Percentiles rank a stretch among this genome's conserved stretches.
Conservation (phyloP, 495 filamentous ascomycete species). For the Hypomontagnella monticulosa region DNA sequence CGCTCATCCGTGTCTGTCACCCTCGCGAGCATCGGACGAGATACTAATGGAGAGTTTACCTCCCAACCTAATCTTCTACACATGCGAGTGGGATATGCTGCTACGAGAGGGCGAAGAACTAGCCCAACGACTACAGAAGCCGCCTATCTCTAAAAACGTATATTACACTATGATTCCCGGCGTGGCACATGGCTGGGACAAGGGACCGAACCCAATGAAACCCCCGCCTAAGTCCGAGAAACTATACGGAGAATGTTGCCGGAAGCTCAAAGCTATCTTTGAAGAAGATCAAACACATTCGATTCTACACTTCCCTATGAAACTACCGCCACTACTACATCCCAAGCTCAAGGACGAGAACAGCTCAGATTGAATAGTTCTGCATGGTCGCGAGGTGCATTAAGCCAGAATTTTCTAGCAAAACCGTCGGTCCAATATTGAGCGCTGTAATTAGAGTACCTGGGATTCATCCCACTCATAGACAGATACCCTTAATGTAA, state of each 20-base stretch:
- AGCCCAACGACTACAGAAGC: constrained; percentile 63
- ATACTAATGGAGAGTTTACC: constrained; percentile 56
- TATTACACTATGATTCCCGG: constrained; percentile 75
- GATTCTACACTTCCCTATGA: constrained; percentile 15
- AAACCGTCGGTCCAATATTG: not conserved
- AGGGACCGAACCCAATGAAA: constrained; percentile 80
- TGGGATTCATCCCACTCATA: not conserved
- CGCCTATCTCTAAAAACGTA: constrained; percentile 72
- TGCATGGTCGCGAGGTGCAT: not conserved
- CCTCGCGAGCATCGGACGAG: constrained; percentile 51
- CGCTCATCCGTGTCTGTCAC: constrained; percentile 51
- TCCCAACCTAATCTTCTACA: constrained; percentile 67
- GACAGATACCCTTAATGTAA: constrained; percentile 18
- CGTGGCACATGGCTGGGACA: constrained; percentile 87
- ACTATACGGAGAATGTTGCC: constrained; percentile 53
- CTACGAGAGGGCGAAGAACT: constrained; percentile 78
- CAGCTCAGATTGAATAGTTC: constrained; percentile 1
- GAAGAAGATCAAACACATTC: constrained; percentile 31
- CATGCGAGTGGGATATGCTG: constrained; percentile 94
- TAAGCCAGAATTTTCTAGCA: not conserved
- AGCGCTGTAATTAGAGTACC: not conserved
- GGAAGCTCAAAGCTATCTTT: constrained; percentile 46
- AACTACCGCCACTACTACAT: constrained; percentile 19
- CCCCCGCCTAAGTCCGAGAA: constrained; percentile 54
- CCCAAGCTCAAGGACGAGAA: constrained; percentile 20